Conservation (phyloP, 176 grass and related monocot species). For the Cenchrus fungigraminus region DNA sequence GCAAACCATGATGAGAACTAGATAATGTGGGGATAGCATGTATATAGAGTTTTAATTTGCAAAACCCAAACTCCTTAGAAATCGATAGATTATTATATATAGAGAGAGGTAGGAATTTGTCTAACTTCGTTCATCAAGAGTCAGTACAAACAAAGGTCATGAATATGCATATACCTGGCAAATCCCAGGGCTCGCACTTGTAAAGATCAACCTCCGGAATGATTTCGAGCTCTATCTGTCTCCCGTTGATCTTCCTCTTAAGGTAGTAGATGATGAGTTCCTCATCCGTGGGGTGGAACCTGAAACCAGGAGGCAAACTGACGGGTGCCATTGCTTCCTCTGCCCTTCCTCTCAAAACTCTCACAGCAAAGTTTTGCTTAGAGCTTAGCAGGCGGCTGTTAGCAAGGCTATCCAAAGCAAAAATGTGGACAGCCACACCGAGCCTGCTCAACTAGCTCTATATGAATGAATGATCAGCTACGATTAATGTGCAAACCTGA, state of each 20-base stretch:
- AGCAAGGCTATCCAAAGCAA: constrained; percentile 54
- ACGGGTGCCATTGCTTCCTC: constrained; percentile 71
- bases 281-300: constrained; percentile 93
- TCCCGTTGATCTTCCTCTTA: constrained; percentile 90
- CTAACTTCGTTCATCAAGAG: constrained; percentile 8
- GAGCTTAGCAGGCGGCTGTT: constrained; percentile 33
- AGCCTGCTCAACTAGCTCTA: constrained; percentile 48
- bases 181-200: constrained; percentile 97
- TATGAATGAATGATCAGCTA: constrained; percentile 53
- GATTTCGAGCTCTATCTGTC: constrained; percentile 87
- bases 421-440: constrained; percentile 54
- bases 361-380: constrained; percentile 29
- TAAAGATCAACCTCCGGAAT: constrained; percentile 96
- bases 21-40: neutral
- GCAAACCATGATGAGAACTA: neutral
- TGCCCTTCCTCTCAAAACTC: constrained; percentile 38
- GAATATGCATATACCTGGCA: constrained; percentile 62
- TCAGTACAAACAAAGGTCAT: constrained; percentile 32
- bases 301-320: constrained; percentile 90
- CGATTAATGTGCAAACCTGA: constrained; percentile 63
- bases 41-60: too few relatives aligned
- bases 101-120: too few relatives aligned
- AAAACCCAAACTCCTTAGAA: too few relatives aligned
- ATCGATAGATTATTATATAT: too few relatives aligned
- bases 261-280: constrained; percentile 95